A percentile compares a stretch with the other conserved stretches of the same genome.
Conservation (phyloP, 371 early-diverging fungal species). For the Syncephalastrum racemosum region DNA sequence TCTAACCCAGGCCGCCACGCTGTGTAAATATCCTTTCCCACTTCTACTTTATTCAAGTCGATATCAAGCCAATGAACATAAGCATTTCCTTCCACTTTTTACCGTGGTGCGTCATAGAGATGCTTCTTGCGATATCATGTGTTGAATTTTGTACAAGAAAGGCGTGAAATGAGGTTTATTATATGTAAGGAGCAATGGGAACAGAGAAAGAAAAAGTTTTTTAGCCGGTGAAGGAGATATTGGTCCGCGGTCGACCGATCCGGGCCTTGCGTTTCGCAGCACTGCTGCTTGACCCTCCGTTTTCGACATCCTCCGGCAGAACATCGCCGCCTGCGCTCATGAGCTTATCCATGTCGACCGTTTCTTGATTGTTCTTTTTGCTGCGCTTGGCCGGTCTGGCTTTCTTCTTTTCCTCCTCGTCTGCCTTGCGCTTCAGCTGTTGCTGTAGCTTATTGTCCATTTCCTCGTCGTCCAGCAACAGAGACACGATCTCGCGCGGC, state of each 20-base stretch:
- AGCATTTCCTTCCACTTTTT: no score
- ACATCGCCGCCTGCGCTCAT: constrained; percentile 43
- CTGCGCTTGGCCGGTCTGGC: constrained; percentile 36
- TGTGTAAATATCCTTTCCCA: no score
- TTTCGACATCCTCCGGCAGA: constrained; percentile 28
- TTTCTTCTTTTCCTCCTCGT: constrained; percentile 53
- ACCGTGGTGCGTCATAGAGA: no score
- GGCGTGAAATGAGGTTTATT: no score
- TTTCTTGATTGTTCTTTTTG: constrained; percentile 33
- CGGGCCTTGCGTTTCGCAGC: constrained; percentile 32
- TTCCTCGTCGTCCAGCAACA: constrained; percentile 82
- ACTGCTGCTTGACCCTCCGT: constrained; percentile 12
- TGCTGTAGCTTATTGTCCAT: constrained; percentile 58
- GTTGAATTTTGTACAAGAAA: no score
- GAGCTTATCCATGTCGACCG: constrained; percentile 30
- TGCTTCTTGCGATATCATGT: no score
- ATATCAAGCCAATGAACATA: no score
- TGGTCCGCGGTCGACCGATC: constrained; percentile 48
- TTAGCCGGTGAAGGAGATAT: constrained; percentile 38
- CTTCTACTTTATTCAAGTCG: no score
- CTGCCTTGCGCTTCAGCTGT: constrained; percentile 61
- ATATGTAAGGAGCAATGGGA: no score
- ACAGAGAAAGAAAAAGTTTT: neutral
- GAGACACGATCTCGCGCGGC: constrained; percentile 85
- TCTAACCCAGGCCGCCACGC: no score